These are phyloP conservation scores for Aspergillus latus DNA, from an alignment of 2,329 filamentous ascomycete species.

Conservation along the genomic window DNA sequence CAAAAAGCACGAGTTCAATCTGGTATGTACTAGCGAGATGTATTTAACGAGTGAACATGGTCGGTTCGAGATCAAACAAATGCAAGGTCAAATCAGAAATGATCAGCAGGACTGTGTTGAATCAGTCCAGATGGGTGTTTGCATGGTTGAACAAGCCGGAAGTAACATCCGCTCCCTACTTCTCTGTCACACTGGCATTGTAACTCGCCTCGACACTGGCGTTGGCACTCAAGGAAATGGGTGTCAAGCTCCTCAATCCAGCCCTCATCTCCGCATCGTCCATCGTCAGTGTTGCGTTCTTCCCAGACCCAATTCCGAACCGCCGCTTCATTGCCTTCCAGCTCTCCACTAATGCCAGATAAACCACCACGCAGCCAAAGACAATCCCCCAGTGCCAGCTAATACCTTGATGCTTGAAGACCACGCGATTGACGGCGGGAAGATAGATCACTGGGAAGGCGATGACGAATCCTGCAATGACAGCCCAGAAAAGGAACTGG, in stretches of 20 bases:
- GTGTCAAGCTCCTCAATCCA: constrained; percentile 23
- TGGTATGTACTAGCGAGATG: neutral
- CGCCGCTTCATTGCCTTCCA: constrained; percentile 66
- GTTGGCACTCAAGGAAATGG: constrained; percentile 29
- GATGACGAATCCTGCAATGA: constrained; percentile 56
- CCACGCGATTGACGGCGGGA: constrained; percentile 61
- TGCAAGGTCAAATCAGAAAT: neutral
- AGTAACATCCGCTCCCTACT: neutral
- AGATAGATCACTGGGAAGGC: constrained; percentile 65
- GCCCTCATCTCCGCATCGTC: constrained; percentile 36
- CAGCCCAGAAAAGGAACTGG: constrained; percentile 67
- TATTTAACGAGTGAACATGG: constrained; percentile 2
- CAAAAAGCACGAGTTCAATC: neutral
- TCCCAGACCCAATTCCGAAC: constrained; percentile 35
- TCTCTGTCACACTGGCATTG: constrained; percentile 21
- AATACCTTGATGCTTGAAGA: constrained; percentile 66
- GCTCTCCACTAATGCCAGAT: constrained; percentile 61
- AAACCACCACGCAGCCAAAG: constrained; percentile 58
- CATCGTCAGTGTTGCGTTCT: constrained; percentile 30
- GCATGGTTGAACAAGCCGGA: constrained; percentile 17
- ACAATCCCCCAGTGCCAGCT: constrained; percentile 70
- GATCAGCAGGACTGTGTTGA: constrained; percentile 17
- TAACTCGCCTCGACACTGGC: constrained; percentile 30
- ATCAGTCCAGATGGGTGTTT: neutral
- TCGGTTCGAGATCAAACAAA: neutral